Evolutionary conservation across 2,329 filamentous ascomycete species (phyloP), one percentile per base, ranked within the genome.

Genomic region (Thielaviopsis euricoi): DNA sequence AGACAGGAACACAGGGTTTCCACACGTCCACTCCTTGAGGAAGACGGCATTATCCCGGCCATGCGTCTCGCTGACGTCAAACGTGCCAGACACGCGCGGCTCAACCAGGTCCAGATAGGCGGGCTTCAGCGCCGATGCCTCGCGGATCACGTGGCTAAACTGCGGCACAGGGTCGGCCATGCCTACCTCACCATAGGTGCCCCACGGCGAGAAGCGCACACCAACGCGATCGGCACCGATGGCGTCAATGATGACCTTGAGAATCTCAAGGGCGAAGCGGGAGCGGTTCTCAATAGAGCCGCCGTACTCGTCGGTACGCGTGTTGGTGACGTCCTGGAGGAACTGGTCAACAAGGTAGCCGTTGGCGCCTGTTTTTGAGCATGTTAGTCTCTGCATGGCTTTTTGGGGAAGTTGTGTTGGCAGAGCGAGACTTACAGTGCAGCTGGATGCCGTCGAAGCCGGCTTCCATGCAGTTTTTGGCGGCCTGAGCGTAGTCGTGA

Each of bases 371-470:
- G 21, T 15, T 13, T 10, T 10, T 29, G 19, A 6, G 33, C n/a
- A n/a, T 6, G 54, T 56, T 29, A 56, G 54, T 37, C 12, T 21
- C n/a, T 13, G 13, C 23, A 4, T 29, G 13, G 10, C 6, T 5
- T 21, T 7, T 19, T 54, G 15, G 13, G 7, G 33, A 15, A 22
- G 15, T 10, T 46, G 21, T 17, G 23, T 12, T 7, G 17, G 25
- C n/a, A 21, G 33, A 48, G 7, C 10, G 25, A 6, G 21, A 49
- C 50, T 52, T 57, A 57, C 55, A 55, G 62, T 76, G 72, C 19
- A 73, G 67, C 64, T 88, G 84, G 58, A 89, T 80, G 9, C 81
- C 82, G 65, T 91, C 86, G 50, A 84, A 83, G 0, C 87, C 86
- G 19, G 76, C 75, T 15, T 80, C 67, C 3, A 87, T 66, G 0